Percentiles rank a stretch among this genome's conserved stretches.
phyloP scores from a whole-genome alignment of 1,284 basidiomycete genomes.

The Trametes pubescens region DNA sequence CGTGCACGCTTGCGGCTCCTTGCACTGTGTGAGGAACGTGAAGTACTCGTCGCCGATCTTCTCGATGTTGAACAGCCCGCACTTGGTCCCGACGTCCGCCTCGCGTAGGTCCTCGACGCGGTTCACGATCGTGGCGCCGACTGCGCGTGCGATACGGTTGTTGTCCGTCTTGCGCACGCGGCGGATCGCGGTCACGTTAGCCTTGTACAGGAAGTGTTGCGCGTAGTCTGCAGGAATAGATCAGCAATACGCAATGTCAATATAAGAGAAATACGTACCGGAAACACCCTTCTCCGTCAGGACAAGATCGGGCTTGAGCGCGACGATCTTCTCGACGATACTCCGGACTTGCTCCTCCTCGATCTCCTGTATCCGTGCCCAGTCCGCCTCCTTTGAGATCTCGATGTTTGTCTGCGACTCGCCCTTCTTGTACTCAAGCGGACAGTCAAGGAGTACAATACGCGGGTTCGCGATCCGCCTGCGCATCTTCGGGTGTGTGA shows the following conservation, averaged over 20 bases:
- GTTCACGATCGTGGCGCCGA: constrained; percentile 97
- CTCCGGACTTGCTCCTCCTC: constrained; percentile 97
- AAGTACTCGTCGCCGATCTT: constrained; percentile 99
- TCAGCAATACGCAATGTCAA: neutral
- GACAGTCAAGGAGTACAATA: constrained; percentile 93
- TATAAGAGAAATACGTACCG: constrained; percentile 56
- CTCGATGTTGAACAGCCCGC: constrained; percentile 95
- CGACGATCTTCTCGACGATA: constrained; percentile 88
- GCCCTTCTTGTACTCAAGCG: constrained; percentile 99
- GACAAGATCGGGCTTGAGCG: constrained; percentile 95
- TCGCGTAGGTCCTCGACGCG: constrained; percentile 95
- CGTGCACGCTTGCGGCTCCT: constrained; percentile 96
- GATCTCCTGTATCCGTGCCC: constrained; percentile 92
- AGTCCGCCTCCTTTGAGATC: constrained; percentile 94
- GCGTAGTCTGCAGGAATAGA: constrained; percentile 74
- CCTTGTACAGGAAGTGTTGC: constrained; percentile 91
- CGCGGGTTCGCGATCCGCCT: constrained; percentile 91
- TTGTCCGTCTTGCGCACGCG: constrained; percentile 98
- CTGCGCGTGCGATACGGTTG: constrained; percentile 96
- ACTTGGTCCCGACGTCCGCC: constrained; percentile 90
- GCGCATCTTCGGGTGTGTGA: constrained; percentile 98
- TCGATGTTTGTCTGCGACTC: constrained; percentile 99
- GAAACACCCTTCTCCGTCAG: constrained; percentile 99
- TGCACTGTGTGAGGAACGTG: constrained; percentile 94
- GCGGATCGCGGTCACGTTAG: constrained; percentile 92